These are phyloP conservation scores for Cyclotella sp. DNA, from an alignment of 108 stramenopile genomes.

Conservation along the genomic window DNA sequence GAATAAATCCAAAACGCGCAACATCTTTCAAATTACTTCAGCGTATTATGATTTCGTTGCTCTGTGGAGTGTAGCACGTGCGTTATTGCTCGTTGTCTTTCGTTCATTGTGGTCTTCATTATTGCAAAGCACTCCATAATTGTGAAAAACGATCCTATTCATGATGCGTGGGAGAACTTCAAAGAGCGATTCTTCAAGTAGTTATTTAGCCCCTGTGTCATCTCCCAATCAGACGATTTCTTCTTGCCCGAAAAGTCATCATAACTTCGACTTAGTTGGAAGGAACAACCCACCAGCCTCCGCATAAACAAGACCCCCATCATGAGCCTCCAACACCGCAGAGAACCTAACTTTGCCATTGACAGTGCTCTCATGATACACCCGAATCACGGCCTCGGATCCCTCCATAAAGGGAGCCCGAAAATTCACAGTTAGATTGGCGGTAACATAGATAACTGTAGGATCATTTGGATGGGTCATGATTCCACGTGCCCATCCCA, in stretches of 20 bases:
- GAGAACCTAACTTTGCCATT: background rate
- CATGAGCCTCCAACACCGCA: background rate
- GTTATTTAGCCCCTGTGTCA: no score
- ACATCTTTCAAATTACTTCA: no score
- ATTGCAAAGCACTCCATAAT: no score
- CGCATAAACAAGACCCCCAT: background rate
- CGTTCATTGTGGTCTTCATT: no score
- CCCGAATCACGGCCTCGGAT: background rate
- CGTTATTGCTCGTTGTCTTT: no score
- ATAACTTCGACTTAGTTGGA: background rate
- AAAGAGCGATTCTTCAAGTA: no score
- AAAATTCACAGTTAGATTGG: slow-evolving; percentile 5
- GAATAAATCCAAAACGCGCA: no score
- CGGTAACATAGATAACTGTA: background rate
- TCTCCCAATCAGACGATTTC: no score
- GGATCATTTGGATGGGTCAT: background rate
- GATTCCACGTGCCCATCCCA: slow-evolving; percentile 6
- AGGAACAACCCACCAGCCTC: slow-evolving; percentile 4
- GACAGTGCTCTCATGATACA: background rate
- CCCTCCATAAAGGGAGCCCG: background rate
- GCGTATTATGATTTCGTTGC: no score
- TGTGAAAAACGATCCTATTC: no score
- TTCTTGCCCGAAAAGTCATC: background rate
- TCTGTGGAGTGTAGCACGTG: no score
- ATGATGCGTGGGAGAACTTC: no score